Evolutionary conservation across 768 basidiomycete species (phyloP), one percentile per base, ranked within the genome.

Genomic region (Crucibulum laeve): DNA sequence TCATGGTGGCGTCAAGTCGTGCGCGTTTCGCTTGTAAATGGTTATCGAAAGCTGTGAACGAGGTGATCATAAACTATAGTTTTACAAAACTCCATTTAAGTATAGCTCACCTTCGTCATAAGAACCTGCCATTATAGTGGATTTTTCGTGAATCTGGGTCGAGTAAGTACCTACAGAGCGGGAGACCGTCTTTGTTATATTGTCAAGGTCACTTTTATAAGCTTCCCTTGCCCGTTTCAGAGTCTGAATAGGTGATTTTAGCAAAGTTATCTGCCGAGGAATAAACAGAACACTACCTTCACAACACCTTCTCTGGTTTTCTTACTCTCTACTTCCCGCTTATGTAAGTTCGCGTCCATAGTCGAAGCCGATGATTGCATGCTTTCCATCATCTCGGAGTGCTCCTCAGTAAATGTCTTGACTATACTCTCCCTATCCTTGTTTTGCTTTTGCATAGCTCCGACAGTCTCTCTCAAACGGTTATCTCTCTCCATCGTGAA

Each of bases 401-500:
- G 82, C 36, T 71, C 72, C 30, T 70, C 59, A 11, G 65, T 60
- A 36, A 84, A 77, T 25, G 63, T 58, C 14, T 56, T 59, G 50
- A 85, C 62, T 36, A 71, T 69, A 35, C 69, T 67, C 50, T 84
- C 74, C 1, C 74, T 77, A 44, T 76, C 67, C 15, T 54, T 57
- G 50, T 91, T 89, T 37, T 71, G 78, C 18, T 67, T 66, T 26
- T 76, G 71, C 19, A 88, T 64, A 32, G 63, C 57, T 1, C 65
- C 65, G 40, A 89, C 69, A 1, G 79, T 74, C 21, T 79, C 76
- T 30, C 74, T 71, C 41, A 92, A 64, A 15, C 77, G 78, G 13
- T 71, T 68, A 56, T 93, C 85, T 22, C 87, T 78, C 37, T 82
- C 74, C 33, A 74, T 63, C 23, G 82, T 74, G 59, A 86, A 94